Base-by-base conservation (phyloP, 805 yeast species). In the Sugiyamaella floridensis region DNA sequence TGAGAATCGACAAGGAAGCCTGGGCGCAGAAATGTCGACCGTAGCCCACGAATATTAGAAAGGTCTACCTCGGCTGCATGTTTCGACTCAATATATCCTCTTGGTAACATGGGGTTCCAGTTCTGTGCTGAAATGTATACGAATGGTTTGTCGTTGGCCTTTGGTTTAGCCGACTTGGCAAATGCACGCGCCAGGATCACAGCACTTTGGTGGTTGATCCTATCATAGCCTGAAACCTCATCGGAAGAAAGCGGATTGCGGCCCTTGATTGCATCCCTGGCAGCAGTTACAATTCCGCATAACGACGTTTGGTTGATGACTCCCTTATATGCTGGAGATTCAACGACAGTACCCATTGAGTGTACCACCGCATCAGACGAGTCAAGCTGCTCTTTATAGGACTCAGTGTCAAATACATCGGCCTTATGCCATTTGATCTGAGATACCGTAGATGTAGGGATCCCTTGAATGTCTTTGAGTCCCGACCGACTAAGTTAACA, bases 41-140 rank as follows among this genome's bases (percentile, higher is more conserved):
- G 75, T 20, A 86, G 70, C 1, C 67, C 63, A n/a, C 72, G 69
- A 18, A 78, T 70, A 26, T 73, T 65, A 51, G 66, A 49, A 18
- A 81, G 66, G 58, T 79, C 83, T 12, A 62, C 53, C 64, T 89
- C 97, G 0, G 97, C 92, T 54, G 76, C 81, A 59, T 96, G 71
- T 61, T 89, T 89, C 19, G 93, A 81, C 9, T 76, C 73, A 37
- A 89, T 79, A 66, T 89, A 89, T 1, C 84, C 89, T 0, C 70
- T 61, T 1, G 93, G 92, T 5, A 86, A 69, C 19, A 83, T 68
- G 0, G 90, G 89, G 49, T 80, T 78, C 50, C 83, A 83, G 47
- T 74, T 69, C 59, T 87, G 95, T 1, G 97, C 96, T 0, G 95
- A 86, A 1, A 89, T 76, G 62, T 87, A 89, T 0, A 85, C 88